Evolutionary conservation across 2,329 filamentous ascomycete genomes (phyloP).

Genomic region (Cladosporium sp.): DNA sequence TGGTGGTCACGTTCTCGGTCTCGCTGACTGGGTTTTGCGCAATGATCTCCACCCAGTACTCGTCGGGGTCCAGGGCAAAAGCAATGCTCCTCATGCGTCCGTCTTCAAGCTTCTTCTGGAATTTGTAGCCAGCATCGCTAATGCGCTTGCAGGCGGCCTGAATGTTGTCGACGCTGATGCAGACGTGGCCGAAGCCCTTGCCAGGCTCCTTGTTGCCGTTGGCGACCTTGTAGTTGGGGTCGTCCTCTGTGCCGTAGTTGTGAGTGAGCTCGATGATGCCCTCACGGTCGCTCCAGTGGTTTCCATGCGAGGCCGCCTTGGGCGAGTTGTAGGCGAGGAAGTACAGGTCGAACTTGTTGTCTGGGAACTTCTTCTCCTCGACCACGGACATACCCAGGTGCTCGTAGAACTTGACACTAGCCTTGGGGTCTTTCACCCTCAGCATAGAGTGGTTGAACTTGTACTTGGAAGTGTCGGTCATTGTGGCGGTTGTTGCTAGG

Average conservation of each 20-base stretch:
- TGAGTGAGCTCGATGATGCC: constrained; percentile 79
- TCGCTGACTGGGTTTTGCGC: constrained; percentile 66
- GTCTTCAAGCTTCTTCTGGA: constrained; percentile 91
- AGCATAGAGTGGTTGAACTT: constrained; percentile 58
- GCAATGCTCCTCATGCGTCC: constrained; percentile 85
- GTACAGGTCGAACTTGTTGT: constrained; percentile 91
- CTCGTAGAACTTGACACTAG: constrained; percentile 83
- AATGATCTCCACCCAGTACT: constrained; percentile 68
- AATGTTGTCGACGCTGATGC: constrained; percentile 63
- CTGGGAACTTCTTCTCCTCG: constrained; percentile 74
- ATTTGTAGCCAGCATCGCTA: constrained; percentile 83
- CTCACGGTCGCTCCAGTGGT: constrained; percentile 68
- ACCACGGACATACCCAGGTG: constrained; percentile 83
- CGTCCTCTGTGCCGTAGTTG: constrained; percentile 84
- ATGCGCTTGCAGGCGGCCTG: constrained; percentile 85
- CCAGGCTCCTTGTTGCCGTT: constrained; percentile 90
- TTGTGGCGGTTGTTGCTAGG: constrained; percentile 33
- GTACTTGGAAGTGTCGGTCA: constrained; percentile 59
- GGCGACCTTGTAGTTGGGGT: constrained; percentile 71
- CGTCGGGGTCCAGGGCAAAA: constrained; percentile 62
- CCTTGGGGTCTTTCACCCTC: constrained; percentile 88
- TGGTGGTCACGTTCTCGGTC: constrained; percentile 66
- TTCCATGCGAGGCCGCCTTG: constrained; percentile 66
- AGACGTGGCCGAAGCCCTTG: constrained; percentile 78
- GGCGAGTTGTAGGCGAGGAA: constrained; percentile 86